These are phyloP conservation scores for Didymella exigua DNA, from an alignment of 2,329 filamentous ascomycete genomes.

Conservation along the genomic window DNA sequence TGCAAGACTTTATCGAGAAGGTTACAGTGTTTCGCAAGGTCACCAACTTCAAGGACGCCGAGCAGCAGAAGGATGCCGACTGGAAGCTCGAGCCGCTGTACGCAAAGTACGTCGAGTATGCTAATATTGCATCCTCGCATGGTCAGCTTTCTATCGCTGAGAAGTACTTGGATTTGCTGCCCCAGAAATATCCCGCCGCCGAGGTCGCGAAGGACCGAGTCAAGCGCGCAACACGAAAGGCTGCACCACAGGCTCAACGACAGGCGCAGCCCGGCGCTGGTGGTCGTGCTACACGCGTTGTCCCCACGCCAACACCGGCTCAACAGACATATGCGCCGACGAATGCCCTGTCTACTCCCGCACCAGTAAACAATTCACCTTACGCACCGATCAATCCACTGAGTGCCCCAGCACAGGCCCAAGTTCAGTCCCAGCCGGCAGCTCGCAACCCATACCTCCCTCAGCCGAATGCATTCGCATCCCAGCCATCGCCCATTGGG, in stretches of 20 bases:
- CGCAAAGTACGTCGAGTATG: slow-evolving; percentile 95
- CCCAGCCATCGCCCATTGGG: slow-evolving; percentile 37
- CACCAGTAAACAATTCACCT: slow-evolving; percentile 27
- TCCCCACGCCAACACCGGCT: slow-evolving; percentile 40
- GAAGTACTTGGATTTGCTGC: slow-evolving; percentile 88
- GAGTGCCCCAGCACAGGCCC: slow-evolving; percentile 33
- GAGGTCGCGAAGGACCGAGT: slow-evolving; percentile 86
- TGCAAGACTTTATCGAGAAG: slow-evolving; percentile 97
- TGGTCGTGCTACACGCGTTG: slow-evolving; percentile 40
- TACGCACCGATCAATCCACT: slow-evolving; percentile 39
- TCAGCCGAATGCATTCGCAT: slow-evolving; percentile 24
- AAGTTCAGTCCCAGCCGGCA: slow-evolving; percentile 29
- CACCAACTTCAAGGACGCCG: slow-evolving; percentile 84
- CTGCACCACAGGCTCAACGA: slow-evolving; percentile 50
- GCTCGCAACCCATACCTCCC: slow-evolving; percentile 52
- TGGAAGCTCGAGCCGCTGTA: slow-evolving; percentile 93
- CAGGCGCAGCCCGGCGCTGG: slow-evolving; percentile 45
- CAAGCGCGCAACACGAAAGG: slow-evolving; percentile 77
- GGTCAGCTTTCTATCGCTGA: slow-evolving; percentile 86
- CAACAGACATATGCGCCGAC: slow-evolving; percentile 44
- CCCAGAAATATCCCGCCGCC: slow-evolving; percentile 80
- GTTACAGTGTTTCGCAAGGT: slow-evolving; percentile 95
- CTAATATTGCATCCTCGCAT: slow-evolving; percentile 89
- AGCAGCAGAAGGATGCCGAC: slow-evolving; percentile 71
- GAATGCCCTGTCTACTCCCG: slow-evolving; percentile 31